phyloP scores from a whole-genome alignment of 2,329 filamentous ascomycete genomes.

The Diaporthe citri region DNA sequence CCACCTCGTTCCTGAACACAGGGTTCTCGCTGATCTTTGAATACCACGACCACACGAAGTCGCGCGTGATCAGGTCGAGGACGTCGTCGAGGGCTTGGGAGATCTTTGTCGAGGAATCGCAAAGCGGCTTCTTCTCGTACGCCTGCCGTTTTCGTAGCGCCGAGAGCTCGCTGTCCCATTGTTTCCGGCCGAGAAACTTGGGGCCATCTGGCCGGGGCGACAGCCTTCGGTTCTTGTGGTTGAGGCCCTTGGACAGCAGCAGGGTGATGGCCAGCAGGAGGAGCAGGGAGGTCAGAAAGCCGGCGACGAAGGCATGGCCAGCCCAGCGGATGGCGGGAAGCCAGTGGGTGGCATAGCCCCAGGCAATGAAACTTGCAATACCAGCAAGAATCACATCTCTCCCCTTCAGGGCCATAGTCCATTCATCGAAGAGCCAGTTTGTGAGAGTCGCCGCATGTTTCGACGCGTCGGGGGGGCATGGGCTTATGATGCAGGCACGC shows the following conservation, averaged over 20 bases:
- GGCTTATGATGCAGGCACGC: conserved; percentile 35
- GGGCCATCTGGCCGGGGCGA: conserved; percentile 58
- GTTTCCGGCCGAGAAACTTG: conserved; percentile 71
- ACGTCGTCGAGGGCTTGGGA: conserved; percentile 85
- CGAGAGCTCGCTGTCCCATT: conserved; percentile 79
- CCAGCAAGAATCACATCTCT: conserved; percentile 78
- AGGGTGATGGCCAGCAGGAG: conserved; percentile 70
- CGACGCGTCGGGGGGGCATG: not conserved
- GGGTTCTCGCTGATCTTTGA: conserved; percentile 84
- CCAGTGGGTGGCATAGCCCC: conserved; percentile 88
- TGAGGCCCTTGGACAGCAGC: conserved; percentile 69
- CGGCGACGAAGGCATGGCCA: conserved; percentile 84
- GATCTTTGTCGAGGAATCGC: conserved; percentile 80
- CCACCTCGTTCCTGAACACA: conserved; percentile 87
- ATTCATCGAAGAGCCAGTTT: conserved; percentile 36
- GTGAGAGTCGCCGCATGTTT: conserved; percentile 38
- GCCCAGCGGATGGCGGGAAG: conserved; percentile 85
- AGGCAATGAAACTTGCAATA: conserved; percentile 82
- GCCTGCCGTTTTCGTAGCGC: conserved; percentile 74
- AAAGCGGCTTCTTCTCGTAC: conserved; percentile 78
- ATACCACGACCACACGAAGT: conserved; percentile 94
- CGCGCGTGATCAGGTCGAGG: conserved; percentile 80
- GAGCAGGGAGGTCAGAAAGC: conserved; percentile 69
- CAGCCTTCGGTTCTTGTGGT: conserved; percentile 55
- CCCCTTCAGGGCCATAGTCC: conserved; percentile 77